Base-by-base conservation (phyloP, 2,329 filamentous ascomycete genomes). In the Tolypocladium nubicola region DNA sequence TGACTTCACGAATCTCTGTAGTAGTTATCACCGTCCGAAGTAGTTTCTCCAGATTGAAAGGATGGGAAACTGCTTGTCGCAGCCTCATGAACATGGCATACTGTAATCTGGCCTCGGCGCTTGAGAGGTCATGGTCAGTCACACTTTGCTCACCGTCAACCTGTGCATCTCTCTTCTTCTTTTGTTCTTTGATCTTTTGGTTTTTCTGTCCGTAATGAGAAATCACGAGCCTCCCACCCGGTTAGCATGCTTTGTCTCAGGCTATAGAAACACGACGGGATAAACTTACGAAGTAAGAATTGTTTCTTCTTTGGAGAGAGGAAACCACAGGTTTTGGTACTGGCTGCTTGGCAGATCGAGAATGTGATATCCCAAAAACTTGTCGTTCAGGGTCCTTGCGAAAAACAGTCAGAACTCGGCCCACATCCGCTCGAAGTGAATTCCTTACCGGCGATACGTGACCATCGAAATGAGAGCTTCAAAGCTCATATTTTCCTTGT, bases 371-470 rank as follows among this genome's bases (percentile, higher is more conserved):
- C 67, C 67, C 2, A 70, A 4, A 45, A 73, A 72, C 0, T 49
- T 54, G 38, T 72, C 70, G 0, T 66, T 54, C 4, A 61, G 45
- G 0, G 64, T 68, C 21, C 70, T 71, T 5, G 7, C 1, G 1
- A 8, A 10, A 19, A 53, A 33, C 8, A 10, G 9, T 60, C 11
- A 59, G 53, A 30, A 52, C 19, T 23, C 45, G 13, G 37, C 52
- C 39, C 13, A 52, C n/a, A 53, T 9, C 30, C n/a, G 8, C 19
- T 43, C 1, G 47, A 26, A 3, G 4, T 3, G n/a, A 11, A 8
- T 35, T 35, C 13, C 62, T 40, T 59, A 68, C 68, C 68, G 59
- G 56, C 69, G 62, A 19, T 66, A 60, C 66, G 70, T 70, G 6
- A 71, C 52, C 19, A 61, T 52, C 3, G 58, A 63, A 0, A 64